Conservation (phyloP, 2,329 filamentous ascomycete species). For the Purpureocillium lavendulum region DNA sequence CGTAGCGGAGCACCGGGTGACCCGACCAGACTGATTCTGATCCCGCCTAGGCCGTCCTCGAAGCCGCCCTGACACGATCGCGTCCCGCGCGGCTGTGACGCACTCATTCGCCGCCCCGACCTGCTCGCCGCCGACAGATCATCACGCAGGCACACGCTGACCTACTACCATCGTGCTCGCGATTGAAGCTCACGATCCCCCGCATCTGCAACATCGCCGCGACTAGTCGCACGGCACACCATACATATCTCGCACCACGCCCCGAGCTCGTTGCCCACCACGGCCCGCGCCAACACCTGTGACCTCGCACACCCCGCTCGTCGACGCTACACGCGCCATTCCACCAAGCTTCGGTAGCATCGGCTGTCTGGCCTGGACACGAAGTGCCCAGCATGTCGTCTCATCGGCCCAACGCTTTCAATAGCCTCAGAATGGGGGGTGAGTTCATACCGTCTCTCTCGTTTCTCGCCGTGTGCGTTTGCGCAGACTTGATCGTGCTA, state of each 20-base stretch:
- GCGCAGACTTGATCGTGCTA: too few species aligned
- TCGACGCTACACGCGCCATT: constrained; percentile 12
- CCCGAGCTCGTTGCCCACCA: constrained; percentile 23
- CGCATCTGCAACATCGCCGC: too few species aligned
- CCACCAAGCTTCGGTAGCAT: constrained; percentile 16
- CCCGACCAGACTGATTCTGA: too few species aligned
- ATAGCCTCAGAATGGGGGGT: constrained; percentile 92
- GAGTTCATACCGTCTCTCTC: constrained; percentile 32
- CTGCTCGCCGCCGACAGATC: too few species aligned
- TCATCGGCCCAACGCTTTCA: constrained; percentile 85
- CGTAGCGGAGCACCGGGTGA: too few species aligned
- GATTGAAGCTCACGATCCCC: neutral
- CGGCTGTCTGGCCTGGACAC: constrained; percentile 15
- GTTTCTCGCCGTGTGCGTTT: too few species aligned
- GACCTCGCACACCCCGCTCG: constrained; percentile 19
- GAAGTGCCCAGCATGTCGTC: constrained; percentile 60
- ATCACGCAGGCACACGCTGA: too few species aligned
- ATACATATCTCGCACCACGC: constrained; percentile 7
- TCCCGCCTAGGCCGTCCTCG: too few species aligned
- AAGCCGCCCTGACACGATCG: too few species aligned
- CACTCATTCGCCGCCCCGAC: too few species aligned
- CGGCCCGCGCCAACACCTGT: constrained; percentile 21
- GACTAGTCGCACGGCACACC: too few species aligned
- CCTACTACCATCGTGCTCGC: neutral
- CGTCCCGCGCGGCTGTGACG: too few species aligned